Percentiles rank a stretch among this genome's conserved stretches.
Conservation (phyloP, 176 grass and related monocot species). For the Cenchrus purpureus region DNA sequence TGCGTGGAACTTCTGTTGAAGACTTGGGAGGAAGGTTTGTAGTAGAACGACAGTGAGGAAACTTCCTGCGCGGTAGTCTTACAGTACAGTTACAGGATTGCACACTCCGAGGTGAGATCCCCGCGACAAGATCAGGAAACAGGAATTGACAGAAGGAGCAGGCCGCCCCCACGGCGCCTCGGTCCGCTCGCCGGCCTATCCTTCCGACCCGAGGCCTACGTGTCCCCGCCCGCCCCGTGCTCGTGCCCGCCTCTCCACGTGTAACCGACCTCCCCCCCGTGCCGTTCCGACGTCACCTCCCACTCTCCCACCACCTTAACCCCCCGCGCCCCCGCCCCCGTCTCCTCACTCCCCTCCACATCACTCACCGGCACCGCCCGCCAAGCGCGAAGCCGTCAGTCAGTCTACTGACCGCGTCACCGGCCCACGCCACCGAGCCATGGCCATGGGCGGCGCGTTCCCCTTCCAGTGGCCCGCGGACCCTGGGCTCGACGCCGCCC, state of each 20-base stretch:
- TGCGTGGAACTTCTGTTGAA: background rate
- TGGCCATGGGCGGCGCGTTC: constrained; percentile 60
- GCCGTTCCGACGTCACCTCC: background rate
- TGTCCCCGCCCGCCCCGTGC: constrained; percentile 42
- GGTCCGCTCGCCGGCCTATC: constrained; percentile 22
- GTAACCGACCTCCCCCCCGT: constrained; percentile 23
- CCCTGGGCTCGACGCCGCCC: background rate
- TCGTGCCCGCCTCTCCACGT: constrained; percentile 43
- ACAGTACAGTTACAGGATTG: background rate
- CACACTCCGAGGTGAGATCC: constrained; percentile 15
- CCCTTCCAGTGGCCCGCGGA: constrained; percentile 56
- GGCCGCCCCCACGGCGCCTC: constrained; percentile 22
- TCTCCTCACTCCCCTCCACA: background rate
- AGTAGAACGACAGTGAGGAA: background rate
- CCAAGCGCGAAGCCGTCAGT: constrained; percentile 38
- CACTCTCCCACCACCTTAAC: background rate
- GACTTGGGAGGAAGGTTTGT: background rate
- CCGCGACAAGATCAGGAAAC: constrained; percentile 46
- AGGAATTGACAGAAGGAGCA: constrained; percentile 58
- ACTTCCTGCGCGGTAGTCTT: background rate
- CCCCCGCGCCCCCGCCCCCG: background rate
- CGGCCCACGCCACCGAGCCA: constrained; percentile 1
- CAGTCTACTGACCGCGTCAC: constrained; percentile 9
- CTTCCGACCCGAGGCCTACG: constrained; percentile 42
- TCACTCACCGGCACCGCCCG: constrained; percentile 35